Percentiles rank a stretch among this genome's conserved stretches.
Conservation (phyloP, 192 early-diverging fungal genomes). For the Coemansia sp. region DNA sequence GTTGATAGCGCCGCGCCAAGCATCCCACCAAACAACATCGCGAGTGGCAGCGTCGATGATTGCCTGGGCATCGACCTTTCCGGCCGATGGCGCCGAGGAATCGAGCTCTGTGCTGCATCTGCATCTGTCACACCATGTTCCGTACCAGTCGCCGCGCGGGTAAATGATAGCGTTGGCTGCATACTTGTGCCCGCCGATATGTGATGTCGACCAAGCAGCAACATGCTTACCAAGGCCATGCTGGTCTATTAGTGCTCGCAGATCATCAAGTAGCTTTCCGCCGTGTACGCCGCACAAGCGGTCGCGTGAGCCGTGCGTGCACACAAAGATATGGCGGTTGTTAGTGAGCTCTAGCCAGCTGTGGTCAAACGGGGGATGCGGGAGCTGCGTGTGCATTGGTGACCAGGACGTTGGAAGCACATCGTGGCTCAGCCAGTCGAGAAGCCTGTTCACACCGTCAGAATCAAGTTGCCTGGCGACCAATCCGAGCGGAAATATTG, state of each 20-base stretch:
- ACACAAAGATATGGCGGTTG: slow-evolving; percentile 53
- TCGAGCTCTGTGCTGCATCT: neutral
- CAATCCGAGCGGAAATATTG: slow-evolving; percentile 40
- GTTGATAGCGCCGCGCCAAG: slow-evolving; percentile 49
- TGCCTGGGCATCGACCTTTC: slow-evolving; percentile 22
- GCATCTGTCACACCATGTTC: slow-evolving; percentile 47
- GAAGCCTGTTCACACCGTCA: slow-evolving; percentile 19
- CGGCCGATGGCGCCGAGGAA: neutral
- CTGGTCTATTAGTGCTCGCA: slow-evolving; percentile 24
- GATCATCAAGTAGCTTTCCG: slow-evolving; percentile 26
- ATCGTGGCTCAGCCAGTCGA: slow-evolving; percentile 37
- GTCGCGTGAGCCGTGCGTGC: slow-evolving; percentile 51
- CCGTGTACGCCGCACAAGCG: slow-evolving; percentile 41
- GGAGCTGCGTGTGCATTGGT: slow-evolving; percentile 8
- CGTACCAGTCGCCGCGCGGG: slow-evolving; percentile 56
- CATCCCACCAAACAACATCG: slow-evolving; percentile 48
- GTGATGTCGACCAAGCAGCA: slow-evolving; percentile 50
- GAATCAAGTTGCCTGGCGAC: slow-evolving; percentile 43
- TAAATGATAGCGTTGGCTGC: slow-evolving; percentile 54
- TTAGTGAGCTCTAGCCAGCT: slow-evolving; percentile 38
- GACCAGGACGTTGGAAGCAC: slow-evolving; percentile 38
- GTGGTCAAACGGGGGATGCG: slow-evolving; percentile 38
- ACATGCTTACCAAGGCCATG: slow-evolving; percentile 21
- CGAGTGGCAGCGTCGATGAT: slow-evolving; percentile 31
- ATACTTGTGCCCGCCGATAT: slow-evolving; percentile 56